Base-by-base conservation (phyloP, 176 grass and related monocot genomes). In the Rhynchospora tenuis region DNA sequence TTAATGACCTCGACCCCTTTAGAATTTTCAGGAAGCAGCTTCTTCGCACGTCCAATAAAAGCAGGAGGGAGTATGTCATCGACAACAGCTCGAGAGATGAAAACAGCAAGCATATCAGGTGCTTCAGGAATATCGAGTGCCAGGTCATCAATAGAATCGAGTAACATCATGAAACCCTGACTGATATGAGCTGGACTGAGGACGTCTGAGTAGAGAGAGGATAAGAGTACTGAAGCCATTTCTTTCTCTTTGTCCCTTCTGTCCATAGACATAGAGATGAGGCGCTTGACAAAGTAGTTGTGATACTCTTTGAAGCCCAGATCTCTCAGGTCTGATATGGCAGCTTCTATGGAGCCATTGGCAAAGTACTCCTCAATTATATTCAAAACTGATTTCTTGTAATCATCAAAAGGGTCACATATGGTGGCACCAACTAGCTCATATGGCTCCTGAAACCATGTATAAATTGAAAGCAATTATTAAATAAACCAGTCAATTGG, bases 211-310 rank as follows among this genome's bases (percentile, higher is more conserved):
- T 97, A 97, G 15, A 97, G 84, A 91, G 81, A 87, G 38, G 95
- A 97, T 64, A 97, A 83, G 73, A 97, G 80, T 84, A 97, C 95
- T 73, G 95, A 94, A 1, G 45, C 81, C 95, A 97, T 97, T 84
- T 97, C 95, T 84, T 94, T 97, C 87, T 97, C 95, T 86, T 97
- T 97, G 87, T 94, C 90, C 88, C 92, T 90, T 59, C 90, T 87
- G 60, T 97, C 95, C 95, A 97, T 97, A 76, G 95, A 89, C 87
- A 91, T 91, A 26, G 95, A 97, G 64, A 97, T 89, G 85, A 97
- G 88, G 73, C 91, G 94, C 87, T 97, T 97, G 64, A 94, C 92
- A 82, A 97, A 97, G 88, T 92, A 93, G 73, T 83, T 62, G 80
- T 91, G 95, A 78, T 87, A 93, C 73, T 90, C 92, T 86, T 89